These are phyloP conservation scores for Chaetomiaceae sp. DNA, from an alignment of 2,329 filamentous ascomycete genomes.

Conservation along the genomic window DNA sequence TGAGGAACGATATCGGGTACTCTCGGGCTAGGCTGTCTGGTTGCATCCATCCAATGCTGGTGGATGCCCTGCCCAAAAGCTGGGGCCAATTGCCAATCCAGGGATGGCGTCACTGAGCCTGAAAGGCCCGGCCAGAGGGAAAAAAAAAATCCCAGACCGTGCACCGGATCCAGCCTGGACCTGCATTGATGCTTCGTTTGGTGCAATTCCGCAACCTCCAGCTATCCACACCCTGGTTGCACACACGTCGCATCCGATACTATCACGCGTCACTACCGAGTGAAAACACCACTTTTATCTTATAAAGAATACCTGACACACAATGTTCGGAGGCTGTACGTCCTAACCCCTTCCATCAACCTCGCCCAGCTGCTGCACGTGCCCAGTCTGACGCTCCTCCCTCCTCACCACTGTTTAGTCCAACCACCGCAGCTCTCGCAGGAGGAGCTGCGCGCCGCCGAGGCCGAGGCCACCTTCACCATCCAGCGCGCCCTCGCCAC, in stretches of 20 bases:
- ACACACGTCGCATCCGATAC: background rate
- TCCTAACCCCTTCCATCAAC: constrained; percentile 28
- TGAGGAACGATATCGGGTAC: constrained; percentile 23
- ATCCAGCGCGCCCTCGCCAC: constrained; percentile 61
- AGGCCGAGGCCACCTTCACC: constrained; percentile 60
- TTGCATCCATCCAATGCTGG: no score
- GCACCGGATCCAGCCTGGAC: no score
- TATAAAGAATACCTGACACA: no score
- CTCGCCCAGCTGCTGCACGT: background rate
- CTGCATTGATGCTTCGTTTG: no score
- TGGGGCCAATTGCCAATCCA: no score
- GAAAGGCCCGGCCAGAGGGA: no score
- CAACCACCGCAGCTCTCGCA: constrained; percentile 62
- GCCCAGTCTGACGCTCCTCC: background rate
- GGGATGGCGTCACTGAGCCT: constrained; percentile 15
- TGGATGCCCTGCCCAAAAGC: no score
- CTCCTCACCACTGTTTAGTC: constrained; percentile 37
- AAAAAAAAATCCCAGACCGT: no score
- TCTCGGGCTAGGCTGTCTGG: constrained; percentile 19
- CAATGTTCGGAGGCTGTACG: constrained; percentile 63
- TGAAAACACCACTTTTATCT: no score
- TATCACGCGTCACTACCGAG: background rate
- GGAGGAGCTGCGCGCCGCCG: constrained; percentile 64
- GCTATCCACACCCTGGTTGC: no score
- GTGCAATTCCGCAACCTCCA: no score